Percentiles rank a stretch among this genome's conserved stretches.
Conservation (phyloP, 2,329 filamentous ascomycete genomes). For the Fonsecaea monophora region DNA sequence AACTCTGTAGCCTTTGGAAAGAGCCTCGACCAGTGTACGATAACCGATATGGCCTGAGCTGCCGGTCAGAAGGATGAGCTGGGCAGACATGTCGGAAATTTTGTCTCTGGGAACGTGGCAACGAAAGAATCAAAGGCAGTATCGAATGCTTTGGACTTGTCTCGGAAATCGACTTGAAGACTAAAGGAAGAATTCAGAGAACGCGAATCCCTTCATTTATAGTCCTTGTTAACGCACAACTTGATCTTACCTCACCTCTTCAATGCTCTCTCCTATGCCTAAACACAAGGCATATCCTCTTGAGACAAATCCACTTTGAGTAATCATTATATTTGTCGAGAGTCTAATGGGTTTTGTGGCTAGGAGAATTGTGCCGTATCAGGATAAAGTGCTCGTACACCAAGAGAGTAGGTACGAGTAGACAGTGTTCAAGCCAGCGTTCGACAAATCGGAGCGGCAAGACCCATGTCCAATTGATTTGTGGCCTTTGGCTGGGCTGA, state of each 20-base stretch:
- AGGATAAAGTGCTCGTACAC: background rate
- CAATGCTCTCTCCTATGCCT: background rate
- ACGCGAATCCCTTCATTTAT: background rate
- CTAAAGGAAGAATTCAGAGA: background rate
- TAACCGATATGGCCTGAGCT: conserved; percentile 41
- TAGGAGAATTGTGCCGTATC: background rate
- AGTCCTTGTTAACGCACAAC: background rate
- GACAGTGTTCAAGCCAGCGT: background rate
- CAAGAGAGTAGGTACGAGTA: background rate
- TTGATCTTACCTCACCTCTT: background rate
- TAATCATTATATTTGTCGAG: conserved; percentile 12
- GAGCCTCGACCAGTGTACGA: conserved; percentile 37
- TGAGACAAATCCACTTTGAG: background rate
- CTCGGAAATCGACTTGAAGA: background rate
- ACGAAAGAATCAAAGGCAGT: background rate
- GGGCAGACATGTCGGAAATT: conserved; percentile 22
- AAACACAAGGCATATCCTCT: background rate
- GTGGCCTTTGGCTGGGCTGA: background rate
- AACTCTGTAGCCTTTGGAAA: conserved; percentile 40
- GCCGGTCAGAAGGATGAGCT: conserved; percentile 39
- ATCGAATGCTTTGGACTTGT: background rate
- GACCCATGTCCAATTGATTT: background rate
- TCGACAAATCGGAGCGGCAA: background rate
- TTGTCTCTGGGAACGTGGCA: background rate
- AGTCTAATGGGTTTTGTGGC: conserved; percentile 1